Evolutionary conservation across 495 filamentous ascomycete species (phyloP), one percentile per base, ranked within the genome.

Genomic region (Daldinia bambusicola): DNA sequence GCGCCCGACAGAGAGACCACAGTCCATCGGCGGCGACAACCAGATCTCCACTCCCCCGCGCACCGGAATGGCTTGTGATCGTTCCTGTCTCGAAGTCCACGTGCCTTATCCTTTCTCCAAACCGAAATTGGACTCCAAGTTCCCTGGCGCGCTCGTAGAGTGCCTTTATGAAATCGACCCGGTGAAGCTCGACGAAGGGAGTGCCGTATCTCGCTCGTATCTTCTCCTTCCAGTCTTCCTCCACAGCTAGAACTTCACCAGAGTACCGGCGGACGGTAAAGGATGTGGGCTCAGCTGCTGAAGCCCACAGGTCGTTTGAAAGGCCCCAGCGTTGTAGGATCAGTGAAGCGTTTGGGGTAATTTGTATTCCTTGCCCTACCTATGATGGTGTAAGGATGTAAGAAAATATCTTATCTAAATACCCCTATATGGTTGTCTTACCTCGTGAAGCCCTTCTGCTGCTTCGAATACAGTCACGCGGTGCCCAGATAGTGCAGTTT

Each of bases 1-100:
- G 70, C 5, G 81, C 78, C 7, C 84, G 77, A 61, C 76, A 80
- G 30, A 74, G 59, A 10, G 84, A 87, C 72, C 84, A 85, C 6
- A 87, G 76, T 2, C 86, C 86, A 66, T 89, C 86, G 12, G 84
- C 83, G 36, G 81, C 84, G 20, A 89, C 58, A 41, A 88, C 68
- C 1, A 88, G 69, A 64, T 88, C 86, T 0, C 76, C 84, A 2
- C 41, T 55, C 32, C 78, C 69, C 1, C 31, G 64, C 4, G 64
- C 56, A 2, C 79, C 81, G n/a, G 77, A 73, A 22, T 74, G 67
- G 7, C 79, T 78, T 4, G 66, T 75, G 1, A 84, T 72, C n/a
- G 55, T 75, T 14, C 81, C 78, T 0, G 62, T 66, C 1, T 74
- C 68, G 48, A 84, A 86, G 65, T 85, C 78, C 37, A 82, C 75